Evolutionary conservation across 1,284 basidiomycete species (phyloP).

Genomic region (Polyporus tsugae): DNA sequence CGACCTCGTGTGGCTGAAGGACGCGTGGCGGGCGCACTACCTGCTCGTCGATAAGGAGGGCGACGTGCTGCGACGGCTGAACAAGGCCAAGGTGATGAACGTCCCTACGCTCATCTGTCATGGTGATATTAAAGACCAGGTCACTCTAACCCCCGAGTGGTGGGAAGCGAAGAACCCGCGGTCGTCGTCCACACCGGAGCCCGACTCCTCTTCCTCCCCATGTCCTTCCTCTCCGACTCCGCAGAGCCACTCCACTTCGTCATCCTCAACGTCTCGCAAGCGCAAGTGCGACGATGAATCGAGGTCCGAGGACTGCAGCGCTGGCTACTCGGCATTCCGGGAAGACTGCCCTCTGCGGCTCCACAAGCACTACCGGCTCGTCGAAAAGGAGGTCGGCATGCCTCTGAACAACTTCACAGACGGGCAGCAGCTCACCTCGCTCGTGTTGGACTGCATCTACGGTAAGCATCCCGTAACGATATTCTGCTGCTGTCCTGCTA

Average conservation of each 20-base stretch:
- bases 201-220: background rate
- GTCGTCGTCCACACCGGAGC: background rate
- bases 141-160: conserved; percentile 9
- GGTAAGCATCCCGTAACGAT: no score
- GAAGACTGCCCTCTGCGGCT: background rate
- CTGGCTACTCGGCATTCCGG: background rate
- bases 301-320: background rate
- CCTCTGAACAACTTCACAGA: conserved; percentile 15
- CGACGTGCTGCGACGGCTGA: conserved; percentile 10
- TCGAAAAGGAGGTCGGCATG: conserved; percentile 31
- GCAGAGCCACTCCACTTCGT: background rate
- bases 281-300: background rate
- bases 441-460: conserved; percentile 12
- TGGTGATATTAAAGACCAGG: conserved; percentile 22
- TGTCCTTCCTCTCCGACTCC: background rate
- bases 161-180: conserved; percentile 12
- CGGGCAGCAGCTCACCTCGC: background rate
- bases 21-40: conserved; percentile 22
- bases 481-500: no score
- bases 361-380: conserved; percentile 24
- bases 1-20: conserved; percentile 26
- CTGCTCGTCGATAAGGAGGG: conserved; percentile 20
- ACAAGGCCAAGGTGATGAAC: background rate
- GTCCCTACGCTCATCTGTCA: conserved; percentile 25
- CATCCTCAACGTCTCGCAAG: background rate